Conservation (phyloP, 169 alveolate genomes). For the Perkinsus marinus region DNA sequence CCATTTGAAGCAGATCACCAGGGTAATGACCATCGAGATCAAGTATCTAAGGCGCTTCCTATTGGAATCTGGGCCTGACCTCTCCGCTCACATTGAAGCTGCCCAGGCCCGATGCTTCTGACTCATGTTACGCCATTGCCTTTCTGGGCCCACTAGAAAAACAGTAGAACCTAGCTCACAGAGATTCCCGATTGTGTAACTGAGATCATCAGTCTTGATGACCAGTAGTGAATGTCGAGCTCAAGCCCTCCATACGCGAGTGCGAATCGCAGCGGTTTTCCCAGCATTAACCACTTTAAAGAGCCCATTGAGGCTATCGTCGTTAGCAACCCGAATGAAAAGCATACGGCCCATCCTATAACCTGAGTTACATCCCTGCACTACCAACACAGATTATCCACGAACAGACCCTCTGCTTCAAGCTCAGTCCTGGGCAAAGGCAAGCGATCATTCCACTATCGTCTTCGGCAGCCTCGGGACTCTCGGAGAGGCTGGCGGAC, state of each 20-base stretch:
- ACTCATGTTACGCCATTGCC: background rate
- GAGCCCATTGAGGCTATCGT: background rate
- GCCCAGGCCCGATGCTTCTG: background rate
- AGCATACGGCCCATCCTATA: background rate
- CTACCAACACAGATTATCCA: background rate
- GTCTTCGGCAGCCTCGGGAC: background rate
- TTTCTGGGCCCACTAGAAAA: background rate
- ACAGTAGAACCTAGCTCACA: background rate
- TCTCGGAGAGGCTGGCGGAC: background rate
- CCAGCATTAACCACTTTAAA: background rate
- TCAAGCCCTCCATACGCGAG: background rate
- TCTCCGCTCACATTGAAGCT: background rate
- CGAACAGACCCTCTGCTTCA: background rate
- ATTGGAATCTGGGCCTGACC: background rate
- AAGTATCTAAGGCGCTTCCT: background rate
- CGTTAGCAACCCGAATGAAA: background rate
- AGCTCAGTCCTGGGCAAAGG: background rate
- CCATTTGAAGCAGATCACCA: background rate
- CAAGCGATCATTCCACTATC: background rate
- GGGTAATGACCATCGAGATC: background rate
- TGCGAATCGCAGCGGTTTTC: background rate
- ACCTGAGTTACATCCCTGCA: background rate
- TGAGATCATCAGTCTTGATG: background rate
- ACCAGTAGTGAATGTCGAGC: background rate
- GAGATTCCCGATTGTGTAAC: background rate